Percentiles rank a stretch among this genome's conserved stretches.
Evolutionary conservation across 140 eudicot species (phyloP).

Genomic region (Cichorium intybus): DNA sequence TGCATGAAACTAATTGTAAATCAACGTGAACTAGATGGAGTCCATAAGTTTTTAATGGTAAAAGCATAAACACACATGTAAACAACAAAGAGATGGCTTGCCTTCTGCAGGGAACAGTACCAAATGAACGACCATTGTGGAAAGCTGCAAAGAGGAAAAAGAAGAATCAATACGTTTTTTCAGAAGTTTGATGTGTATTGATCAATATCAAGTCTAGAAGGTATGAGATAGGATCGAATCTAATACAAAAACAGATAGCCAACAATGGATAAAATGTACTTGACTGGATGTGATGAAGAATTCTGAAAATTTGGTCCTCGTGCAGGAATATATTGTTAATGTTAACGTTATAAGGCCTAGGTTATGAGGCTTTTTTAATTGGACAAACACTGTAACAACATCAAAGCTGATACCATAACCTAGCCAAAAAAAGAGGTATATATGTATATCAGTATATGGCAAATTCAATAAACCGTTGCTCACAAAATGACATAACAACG

Average conservation of each 20-base stretch:
- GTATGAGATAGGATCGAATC: not conserved
- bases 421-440: not conserved
- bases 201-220: not conserved
- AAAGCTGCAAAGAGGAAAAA: conserved; percentile 26
- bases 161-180: not conserved
- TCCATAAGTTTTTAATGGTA: not conserved
- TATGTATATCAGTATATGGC: no score
- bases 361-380: not conserved
- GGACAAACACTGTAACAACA: no score
- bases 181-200: not conserved
- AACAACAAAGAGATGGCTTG: conserved; percentile 8
- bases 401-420: not conserved
- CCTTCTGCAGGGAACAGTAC: conserved; percentile 34
- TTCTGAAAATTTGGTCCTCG: not conserved
- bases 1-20: conserved; percentile 29
- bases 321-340: not conserved
- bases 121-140: conserved; percentile 13
- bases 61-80: conserved; percentile 4
- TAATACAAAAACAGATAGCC: no score
- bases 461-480: not conserved
- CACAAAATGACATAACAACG: not conserved
- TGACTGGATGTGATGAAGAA: not conserved
- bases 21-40: not conserved
- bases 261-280: no score
- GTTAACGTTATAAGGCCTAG: not conserved